Evolutionary conservation across 116 monocot species (phyloP), one percentile per base, ranked within the genome.

Genomic region (Cymodocea nodosa): DNA sequence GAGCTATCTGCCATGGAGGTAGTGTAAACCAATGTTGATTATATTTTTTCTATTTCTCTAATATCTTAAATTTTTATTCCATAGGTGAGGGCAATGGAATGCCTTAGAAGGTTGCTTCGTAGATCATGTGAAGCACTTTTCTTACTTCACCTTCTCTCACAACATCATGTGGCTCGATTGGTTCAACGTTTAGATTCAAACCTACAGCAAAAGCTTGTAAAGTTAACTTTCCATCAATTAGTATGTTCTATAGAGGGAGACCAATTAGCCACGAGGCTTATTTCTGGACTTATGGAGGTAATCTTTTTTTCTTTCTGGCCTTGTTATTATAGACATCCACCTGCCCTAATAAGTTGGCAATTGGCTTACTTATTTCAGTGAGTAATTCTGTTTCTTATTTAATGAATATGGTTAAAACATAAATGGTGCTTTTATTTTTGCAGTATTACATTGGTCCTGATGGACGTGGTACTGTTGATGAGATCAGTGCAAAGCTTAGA

Each of bases 1-100:
- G 92, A 98, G 62, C 80, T 98, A 59, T 88, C 83, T 79, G 97
- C 97, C 34, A 91, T 98, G 92, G 92, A 98, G 97, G 97, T 97
- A 72, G 37, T 30, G 30, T 30, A 30, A 30, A 30, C 30, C 30
- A 30, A 30, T 30, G 30, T 30, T 30, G 30, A 30, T 30, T 30
- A 30, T 30, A 30, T 30, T 30, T 30, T 30, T 30, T 22, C 15
- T 56, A 66, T 23, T 73, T 12, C 44, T 30, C 9, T 51, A 50
- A 36, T 20, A 35, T 35, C 10, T 62, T 17, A 7, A 50, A 44
- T 19, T 22, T 19, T 22, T 64, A 68, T 63, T 35, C 54, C 54
- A 53, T 79, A 95, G 95, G 95, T 97, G 36, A 80, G 91, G 70
- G 87, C 92, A 68, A 92, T 91, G 88, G 97, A 98, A 63, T 98